Conservation (phyloP, 2,329 filamentous ascomycete species). For the Fusarium chlamydosporum region DNA sequence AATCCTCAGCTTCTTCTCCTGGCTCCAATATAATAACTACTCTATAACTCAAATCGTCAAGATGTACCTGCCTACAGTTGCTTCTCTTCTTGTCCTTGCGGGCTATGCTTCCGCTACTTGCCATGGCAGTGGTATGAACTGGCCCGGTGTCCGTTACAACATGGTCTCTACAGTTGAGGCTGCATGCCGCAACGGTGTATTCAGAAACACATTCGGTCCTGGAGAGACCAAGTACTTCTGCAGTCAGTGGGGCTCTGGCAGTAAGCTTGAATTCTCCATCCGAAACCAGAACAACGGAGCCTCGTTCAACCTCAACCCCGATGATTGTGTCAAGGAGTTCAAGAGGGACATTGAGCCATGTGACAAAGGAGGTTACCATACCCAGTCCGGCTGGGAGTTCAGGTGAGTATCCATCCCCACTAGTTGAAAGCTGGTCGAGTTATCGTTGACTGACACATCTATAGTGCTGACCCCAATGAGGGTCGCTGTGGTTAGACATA, state of each 20-base stretch:
- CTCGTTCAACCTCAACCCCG: background rate
- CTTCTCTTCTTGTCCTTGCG: background rate
- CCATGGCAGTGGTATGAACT: background rate
- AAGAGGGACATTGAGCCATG: background rate
- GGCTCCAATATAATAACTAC: background rate
- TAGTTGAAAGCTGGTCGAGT: too few relatives aligned
- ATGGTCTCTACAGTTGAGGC: background rate
- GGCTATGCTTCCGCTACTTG: background rate
- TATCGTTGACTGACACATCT: background rate
- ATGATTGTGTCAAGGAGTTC: background rate
- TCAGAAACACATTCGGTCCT: background rate
- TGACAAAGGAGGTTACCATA: background rate
- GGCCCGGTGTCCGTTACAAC: background rate
- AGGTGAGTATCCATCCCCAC: background rate
- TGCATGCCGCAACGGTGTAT: background rate
- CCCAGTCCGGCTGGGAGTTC: background rate
- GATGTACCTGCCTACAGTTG: background rate
- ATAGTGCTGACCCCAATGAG: background rate
- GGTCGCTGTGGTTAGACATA: background rate
- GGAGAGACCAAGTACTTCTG: background rate
- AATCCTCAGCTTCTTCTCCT: background rate
- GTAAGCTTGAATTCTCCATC: background rate
- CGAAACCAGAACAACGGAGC: background rate
- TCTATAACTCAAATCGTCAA: background rate
- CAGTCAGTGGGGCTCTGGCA: background rate